Conservation (phyloP, 108 stramenopile species). For the Skeletonema tropicum region DNA sequence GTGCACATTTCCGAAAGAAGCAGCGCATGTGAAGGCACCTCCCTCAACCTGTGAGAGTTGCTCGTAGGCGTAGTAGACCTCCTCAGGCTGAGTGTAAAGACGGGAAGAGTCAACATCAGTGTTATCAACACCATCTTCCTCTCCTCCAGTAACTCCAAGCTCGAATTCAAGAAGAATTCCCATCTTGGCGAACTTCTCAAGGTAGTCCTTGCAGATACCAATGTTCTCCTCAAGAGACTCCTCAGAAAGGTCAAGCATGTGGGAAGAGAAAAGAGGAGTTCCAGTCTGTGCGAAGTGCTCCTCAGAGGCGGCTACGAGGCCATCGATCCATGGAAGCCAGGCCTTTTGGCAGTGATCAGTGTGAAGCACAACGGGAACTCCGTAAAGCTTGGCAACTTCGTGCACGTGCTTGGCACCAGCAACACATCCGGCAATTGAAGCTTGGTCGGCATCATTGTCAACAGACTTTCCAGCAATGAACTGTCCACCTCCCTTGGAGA, state of each 20-base stretch:
- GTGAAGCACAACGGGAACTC: slow-evolving; percentile 95
- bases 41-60: slow-evolving; percentile 82
- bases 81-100: slow-evolving; percentile 97
- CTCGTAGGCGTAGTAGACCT: slow-evolving; percentile 91
- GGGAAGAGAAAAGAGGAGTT: slow-evolving; percentile 92
- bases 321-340: slow-evolving; percentile 97
- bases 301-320: slow-evolving; percentile 88
- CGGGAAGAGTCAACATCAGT: slow-evolving; percentile 87
- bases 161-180: slow-evolving; percentile 96
- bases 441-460: slow-evolving; percentile 81
- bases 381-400: slow-evolving; percentile 93
- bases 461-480: slow-evolving; percentile 94
- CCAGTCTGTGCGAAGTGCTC: slow-evolving; percentile 88
- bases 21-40: slow-evolving; percentile 89
- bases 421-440: slow-evolving; percentile 91
- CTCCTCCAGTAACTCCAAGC: slow-evolving; percentile 97
- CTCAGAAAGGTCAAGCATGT: slow-evolving; percentile 98
- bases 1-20: slow-evolving; percentile 96
- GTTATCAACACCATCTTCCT: slow-evolving; percentile 98
- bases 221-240: slow-evolving; percentile 98
- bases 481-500: slow-evolving; percentile 95
- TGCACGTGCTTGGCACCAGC: slow-evolving; percentile 94
- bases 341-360: slow-evolving; percentile 97
- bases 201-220: slow-evolving; percentile 93
- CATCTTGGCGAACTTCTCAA: slow-evolving; percentile 86